Evolutionary conservation across 768 basidiomycete species (phyloP), one percentile per base, ranked within the genome.

Genomic region (Termitomyces sp.): DNA sequence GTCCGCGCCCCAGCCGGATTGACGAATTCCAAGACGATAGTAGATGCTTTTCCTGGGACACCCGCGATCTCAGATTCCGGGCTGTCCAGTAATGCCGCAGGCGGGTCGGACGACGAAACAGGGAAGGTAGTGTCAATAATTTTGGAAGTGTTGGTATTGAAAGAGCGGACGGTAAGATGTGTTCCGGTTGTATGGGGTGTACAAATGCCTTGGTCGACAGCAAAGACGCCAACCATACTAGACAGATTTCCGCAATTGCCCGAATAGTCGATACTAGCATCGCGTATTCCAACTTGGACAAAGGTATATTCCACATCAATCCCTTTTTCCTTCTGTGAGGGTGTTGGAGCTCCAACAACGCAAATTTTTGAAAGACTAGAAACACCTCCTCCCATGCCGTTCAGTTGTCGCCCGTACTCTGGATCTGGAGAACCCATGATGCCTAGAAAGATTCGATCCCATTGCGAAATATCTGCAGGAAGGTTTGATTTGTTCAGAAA

Each of bases 391-490:
- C 90, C 90, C 86, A 91, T 88, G 12, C 90, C 90, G 62, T 92
- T 85, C 15, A 91, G 75, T 69, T 92, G 90, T 16, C 87, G 74
- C 1, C 81, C 82, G 62, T 88, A 72, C 55, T 79, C 73, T 2
- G 83, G 76, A 64, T 92, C 90, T 0, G 90, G 90, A 3, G 88
- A 90, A n/a, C 89, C 90, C 88, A 91, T 90, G 15, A 89, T 79
- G 0, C 85, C 81, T 9, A 86, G 77, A 62, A 90, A 86, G 49
- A 89, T 82, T 33, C 73, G 72, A 16, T 73, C 69, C 88, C 87
- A 90, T 66, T 80, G 70, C 0, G 73, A 62, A 15, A 66, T 73
- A 55, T 82, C 73, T 20, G 63, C 56, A 15, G 88, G 87, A 5
- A 92, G 80, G 57, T 79, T 65, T 3, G 70, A 67, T 7, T 75